Evolutionary conservation across 176 grass and related monocot species (phyloP).

Genomic region (Oryza punctata): DNA sequence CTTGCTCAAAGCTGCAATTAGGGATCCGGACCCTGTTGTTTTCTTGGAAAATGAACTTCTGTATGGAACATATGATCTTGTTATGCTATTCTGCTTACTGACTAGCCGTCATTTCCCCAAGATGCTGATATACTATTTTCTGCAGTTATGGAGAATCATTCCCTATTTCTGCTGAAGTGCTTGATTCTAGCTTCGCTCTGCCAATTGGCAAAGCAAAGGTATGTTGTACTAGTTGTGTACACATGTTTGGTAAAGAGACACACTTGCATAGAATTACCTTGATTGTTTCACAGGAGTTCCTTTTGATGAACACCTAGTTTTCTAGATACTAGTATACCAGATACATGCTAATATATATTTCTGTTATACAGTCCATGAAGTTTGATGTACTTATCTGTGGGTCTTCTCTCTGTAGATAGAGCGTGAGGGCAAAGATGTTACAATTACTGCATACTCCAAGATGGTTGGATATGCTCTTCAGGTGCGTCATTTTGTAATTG

Average conservation of each 20-base stretch:
- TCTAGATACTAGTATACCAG: slow-evolving; percentile 4
- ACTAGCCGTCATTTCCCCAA: slow-evolving; percentile 21
- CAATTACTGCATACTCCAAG: slow-evolving; percentile 91
- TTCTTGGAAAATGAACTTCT: slow-evolving; percentile 96
- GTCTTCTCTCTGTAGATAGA: slow-evolving; percentile 72
- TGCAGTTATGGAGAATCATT: slow-evolving; percentile 92
- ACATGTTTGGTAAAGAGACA: background rate
- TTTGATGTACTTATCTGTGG: slow-evolving; percentile 29
- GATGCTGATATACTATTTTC: slow-evolving; percentile 28
- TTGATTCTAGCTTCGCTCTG: slow-evolving; percentile 96
- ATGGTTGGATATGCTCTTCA: slow-evolving; percentile 96
- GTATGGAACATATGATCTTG: slow-evolving; percentile 54
- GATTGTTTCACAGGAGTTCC: background rate
- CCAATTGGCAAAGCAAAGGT: slow-evolving; percentile 99
- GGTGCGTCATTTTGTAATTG: slow-evolving; percentile 47
- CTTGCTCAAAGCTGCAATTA: slow-evolving; percentile 96
- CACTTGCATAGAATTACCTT: background rate
- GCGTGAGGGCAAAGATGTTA: slow-evolving; percentile 82
- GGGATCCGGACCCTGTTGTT: slow-evolving; percentile 93
- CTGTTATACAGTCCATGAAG: slow-evolving; percentile 18
- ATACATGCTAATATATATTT: slow-evolving; percentile 16
- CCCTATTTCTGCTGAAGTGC: slow-evolving; percentile 87
- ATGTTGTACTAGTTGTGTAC: slow-evolving; percentile 7
- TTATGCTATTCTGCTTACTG: slow-evolving; percentile 18
- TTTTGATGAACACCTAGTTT: slow-evolving; percentile 15